Evolutionary conservation across 106 monocot genomes (phyloP).

Genomic region (Allium fistulosum): DNA sequence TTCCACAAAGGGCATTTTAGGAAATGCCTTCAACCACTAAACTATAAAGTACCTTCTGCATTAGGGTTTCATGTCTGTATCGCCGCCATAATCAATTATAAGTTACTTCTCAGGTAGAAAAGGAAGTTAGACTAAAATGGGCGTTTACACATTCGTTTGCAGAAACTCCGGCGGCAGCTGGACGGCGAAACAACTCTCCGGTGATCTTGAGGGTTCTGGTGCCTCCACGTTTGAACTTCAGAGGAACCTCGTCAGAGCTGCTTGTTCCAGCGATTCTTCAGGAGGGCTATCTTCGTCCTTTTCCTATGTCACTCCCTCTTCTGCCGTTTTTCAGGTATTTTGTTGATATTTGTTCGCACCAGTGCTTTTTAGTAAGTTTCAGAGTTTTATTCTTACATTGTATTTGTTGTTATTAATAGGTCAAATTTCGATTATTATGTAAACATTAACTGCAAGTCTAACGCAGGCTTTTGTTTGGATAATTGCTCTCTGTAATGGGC

Average conservation of each 20-base stretch:
- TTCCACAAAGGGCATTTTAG: too few species aligned
- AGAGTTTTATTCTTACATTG: not conserved
- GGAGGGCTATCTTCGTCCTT: slow-evolving; percentile 47
- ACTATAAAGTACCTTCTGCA: too few species aligned
- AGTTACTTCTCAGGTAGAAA: too few species aligned
- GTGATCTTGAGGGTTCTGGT: slow-evolving; percentile 40
- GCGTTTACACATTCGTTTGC: slow-evolving; percentile 2
- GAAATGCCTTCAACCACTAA: too few species aligned
- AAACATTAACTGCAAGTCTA: too few species aligned
- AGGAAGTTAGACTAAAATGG: not conserved
- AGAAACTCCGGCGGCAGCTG: slow-evolving; percentile 8
- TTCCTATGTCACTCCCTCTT: slow-evolving; percentile 39
- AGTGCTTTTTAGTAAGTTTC: not conserved
- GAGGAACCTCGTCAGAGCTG: slow-evolving; percentile 45
- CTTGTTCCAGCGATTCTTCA: slow-evolving; percentile 35
- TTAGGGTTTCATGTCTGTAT: too few species aligned
- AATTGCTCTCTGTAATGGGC: too few species aligned
- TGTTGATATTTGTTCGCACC: not conserved
- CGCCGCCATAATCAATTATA: too few species aligned
- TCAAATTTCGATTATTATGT: not conserved
- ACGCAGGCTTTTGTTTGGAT: too few species aligned
- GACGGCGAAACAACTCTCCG: slow-evolving; percentile 39
- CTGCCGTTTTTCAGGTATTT: slow-evolving; percentile 62
- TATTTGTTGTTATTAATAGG: not conserved
- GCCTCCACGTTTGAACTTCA: slow-evolving; percentile 36